Percentiles rank a stretch among this genome's conserved stretches.
Evolutionary conservation across 1,284 basidiomycete genomes (phyloP).

Genomic region (Melampsora americana): DNA sequence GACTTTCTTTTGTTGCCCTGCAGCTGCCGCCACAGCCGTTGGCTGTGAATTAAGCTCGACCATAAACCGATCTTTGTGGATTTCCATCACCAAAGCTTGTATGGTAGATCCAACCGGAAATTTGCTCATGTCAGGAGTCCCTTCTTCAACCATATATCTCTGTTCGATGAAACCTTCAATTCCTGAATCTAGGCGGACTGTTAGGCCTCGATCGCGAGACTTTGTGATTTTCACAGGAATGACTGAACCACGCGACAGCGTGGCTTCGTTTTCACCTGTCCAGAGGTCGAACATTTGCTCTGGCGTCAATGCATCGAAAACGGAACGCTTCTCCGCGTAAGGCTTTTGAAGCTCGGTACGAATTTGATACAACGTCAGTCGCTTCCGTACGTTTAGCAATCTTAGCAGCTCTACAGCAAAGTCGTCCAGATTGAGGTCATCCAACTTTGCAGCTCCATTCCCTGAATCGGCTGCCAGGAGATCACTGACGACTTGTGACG

Average conservation of each 20-base stretch:
- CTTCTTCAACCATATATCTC: slow-evolving; percentile 66
- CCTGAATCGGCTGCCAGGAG: slow-evolving; percentile 71
- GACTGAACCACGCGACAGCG: slow-evolving; percentile 74
- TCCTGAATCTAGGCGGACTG: slow-evolving; percentile 81
- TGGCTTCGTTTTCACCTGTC: slow-evolving; percentile 81
- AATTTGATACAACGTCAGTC: slow-evolving; percentile 81
- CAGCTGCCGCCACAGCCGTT: slow-evolving; percentile 67
- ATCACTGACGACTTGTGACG: slow-evolving; percentile 72
- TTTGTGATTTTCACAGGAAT: slow-evolving; percentile 75
- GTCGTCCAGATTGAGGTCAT: slow-evolving; percentile 90
- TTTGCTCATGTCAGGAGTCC: slow-evolving; percentile 62
- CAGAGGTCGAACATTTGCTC: slow-evolving; percentile 93
- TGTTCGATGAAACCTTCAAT: slow-evolving; percentile 57
- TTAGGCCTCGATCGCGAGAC: slow-evolving; percentile 59
- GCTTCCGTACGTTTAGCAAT: slow-evolving; percentile 65
- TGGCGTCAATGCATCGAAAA: slow-evolving; percentile 66
- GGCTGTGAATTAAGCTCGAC: slow-evolving; percentile 75
- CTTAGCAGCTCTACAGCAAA: slow-evolving; percentile 79
- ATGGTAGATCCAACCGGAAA: slow-evolving; percentile 66
- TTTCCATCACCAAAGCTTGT: slow-evolving; percentile 72
- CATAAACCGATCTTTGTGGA: slow-evolving; percentile 65
- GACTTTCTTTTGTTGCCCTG: slow-evolving; percentile 65
- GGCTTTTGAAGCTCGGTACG: slow-evolving; percentile 82
- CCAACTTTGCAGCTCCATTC: slow-evolving; percentile 75
- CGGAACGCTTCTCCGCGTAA: slow-evolving; percentile 71